Evolutionary conservation across 768 basidiomycete genomes (phyloP).

Genomic region (Suillus subluteus): DNA sequence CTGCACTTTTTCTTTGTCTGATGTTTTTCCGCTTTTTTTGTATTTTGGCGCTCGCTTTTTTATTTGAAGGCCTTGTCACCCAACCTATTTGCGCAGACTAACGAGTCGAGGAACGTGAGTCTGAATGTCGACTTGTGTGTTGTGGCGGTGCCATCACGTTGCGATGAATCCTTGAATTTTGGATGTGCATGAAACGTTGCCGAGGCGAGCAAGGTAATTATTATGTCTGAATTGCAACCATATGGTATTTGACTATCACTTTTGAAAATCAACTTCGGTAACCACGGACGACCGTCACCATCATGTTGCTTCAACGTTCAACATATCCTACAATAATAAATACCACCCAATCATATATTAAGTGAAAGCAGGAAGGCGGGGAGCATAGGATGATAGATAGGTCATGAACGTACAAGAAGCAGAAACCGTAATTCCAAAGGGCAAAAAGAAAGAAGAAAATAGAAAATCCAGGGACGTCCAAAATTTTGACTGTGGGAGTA

Average conservation of each 20-base stretch:
- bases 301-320: not conserved
- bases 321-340: slow-evolving; percentile 14
- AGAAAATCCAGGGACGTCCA: not conserved
- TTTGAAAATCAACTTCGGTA: not conserved
- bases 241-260: not conserved
- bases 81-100: not conserved
- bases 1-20: not conserved
- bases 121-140: not conserved
- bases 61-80: not conserved
- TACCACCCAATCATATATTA: slow-evolving; percentile 6
- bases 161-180: not conserved
- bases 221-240: not conserved
- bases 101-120: not conserved
- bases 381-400: slow-evolving; percentile 13
- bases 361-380: slow-evolving; percentile 10
- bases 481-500: not conserved
- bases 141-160: not conserved
- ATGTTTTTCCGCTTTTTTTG: not conserved
- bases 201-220: not conserved
- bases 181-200: not conserved
- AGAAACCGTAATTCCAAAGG: not conserved
- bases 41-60: not conserved
- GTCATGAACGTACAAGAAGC: not conserved
- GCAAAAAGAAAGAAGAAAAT: not conserved
- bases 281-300: not conserved